Evolutionary conservation across 2,329 filamentous ascomycete species (phyloP), one percentile per base, ranked within the genome.

Genomic region (Clathrospora elynae): DNA sequence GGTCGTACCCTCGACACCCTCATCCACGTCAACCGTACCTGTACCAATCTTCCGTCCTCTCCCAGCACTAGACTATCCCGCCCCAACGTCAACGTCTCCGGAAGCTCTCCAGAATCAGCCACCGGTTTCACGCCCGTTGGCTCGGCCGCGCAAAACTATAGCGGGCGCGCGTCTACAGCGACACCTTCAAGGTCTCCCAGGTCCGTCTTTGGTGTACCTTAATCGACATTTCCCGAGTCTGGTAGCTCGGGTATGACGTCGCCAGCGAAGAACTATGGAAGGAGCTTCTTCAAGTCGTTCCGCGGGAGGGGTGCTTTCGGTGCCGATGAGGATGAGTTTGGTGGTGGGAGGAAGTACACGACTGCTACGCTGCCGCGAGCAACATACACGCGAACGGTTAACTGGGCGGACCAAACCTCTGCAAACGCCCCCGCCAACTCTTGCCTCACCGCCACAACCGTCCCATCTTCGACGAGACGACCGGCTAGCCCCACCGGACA

Each of bases 321-420:
- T 9, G 6, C 10, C 13, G 17, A 10, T 2, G 6, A 37, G 26
- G 35, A 29, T 5, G n/a, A 23, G 25, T 5, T 6, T 36, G 5
- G 18, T 6, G 17, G 4, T 14, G 10, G 12, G 5, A 17, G 12
- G 5, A 17, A 17, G 5, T 0, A 35, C 9, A 12, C 13, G 6
- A 24, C 20, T 13, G 9, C n/a, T 0, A 24, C 20, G 6, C 20
- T 23, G 9, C 6, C 22, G n/a, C 26, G 12, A 6, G 31, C 13
- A 1, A 17, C 3, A 13, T 24, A 35, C n/a, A 46, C 19, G 9
- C 34, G 24, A 17, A 26, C 34, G 31, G 9, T 43, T 6, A 30
- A 18, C n/a, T 33, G 19, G 19, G 33, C 10, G 16, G 29, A 36
- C 5, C 38, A 34, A 13, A 7, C 9, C n/a, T n/a, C n/a, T 4